These are phyloP conservation scores for Boletus subparvulus DNA, from an alignment of 768 basidiomycete species.

Conservation along the genomic window DNA sequence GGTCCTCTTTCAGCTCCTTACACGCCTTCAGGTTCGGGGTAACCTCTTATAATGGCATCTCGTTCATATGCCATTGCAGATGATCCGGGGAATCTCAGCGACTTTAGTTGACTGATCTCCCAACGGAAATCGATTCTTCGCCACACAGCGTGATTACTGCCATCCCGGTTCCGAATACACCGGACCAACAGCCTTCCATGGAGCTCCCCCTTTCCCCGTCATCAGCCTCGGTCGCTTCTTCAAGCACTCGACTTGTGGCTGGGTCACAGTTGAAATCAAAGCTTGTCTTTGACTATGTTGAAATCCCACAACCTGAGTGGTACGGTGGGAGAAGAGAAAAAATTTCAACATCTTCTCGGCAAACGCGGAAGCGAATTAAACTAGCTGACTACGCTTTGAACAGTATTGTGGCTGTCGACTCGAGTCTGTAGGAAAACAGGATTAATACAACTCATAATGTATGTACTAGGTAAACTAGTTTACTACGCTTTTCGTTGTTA, in stretches of 20 bases:
- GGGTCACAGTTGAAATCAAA: constrained; percentile 7
- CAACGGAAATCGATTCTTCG: constrained; percentile 22
- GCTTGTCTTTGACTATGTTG: constrained; percentile 25
- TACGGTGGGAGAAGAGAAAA: neutral
- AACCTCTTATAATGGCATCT: neutral
- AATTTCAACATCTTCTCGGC: neutral
- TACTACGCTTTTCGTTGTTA: too few relatives aligned
- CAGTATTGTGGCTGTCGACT: too few relatives aligned
- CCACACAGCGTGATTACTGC: neutral
- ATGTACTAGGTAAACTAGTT: too few relatives aligned
- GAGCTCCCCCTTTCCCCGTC: neutral
- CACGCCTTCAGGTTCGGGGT: neutral
- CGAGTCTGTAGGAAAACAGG: too few relatives aligned
- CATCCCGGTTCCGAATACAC: neutral
- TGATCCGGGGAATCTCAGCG: constrained; percentile 21
- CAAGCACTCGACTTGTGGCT: neutral
- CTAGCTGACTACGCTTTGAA: too few relatives aligned
- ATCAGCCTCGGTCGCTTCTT: neutral
- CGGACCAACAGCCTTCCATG: neutral
- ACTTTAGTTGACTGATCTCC: constrained; percentile 33
- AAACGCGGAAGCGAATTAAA: constrained; percentile 16
- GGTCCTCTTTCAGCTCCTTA: neutral
- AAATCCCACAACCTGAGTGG: constrained; percentile 19
- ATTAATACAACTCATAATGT: too few relatives aligned
- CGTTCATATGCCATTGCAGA: constrained; percentile 3